Base-by-base conservation (phyloP, 1,284 basidiomycete genomes). In the Ganoderma sinense region DNA sequence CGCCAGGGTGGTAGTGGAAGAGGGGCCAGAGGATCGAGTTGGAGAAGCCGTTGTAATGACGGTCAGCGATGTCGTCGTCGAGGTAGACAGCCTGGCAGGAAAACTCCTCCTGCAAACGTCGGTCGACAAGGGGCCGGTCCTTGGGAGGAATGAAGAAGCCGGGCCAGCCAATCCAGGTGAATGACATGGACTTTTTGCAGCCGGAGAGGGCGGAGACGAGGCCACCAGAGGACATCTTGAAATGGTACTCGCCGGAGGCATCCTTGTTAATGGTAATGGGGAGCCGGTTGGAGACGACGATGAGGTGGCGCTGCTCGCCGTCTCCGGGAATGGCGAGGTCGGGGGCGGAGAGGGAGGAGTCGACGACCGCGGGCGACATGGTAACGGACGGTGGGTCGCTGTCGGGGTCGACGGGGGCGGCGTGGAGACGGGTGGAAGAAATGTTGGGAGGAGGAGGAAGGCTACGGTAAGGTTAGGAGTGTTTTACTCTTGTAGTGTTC, bases 1-100 rank as follows among this genome's bases (percentile, higher is more conserved):
- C 97, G 74, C 97, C 96, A 18, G 96, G 96, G 81, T 98, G 97
- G 82, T 99, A 99, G 82, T 99, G 97, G 88, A 99, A 99, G 61
- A 99, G 87, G 0, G 97, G 97, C 97, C 97, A 99, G 51, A 99
- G 90, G 82, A 99, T 99, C 63, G 96, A 98, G 86, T 99, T 99
- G 75, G 96, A 97, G 87, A 99, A 99, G 72, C 95, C 95, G 78
- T 99, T 99, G 87, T 99, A 99, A 82, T 99, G 97, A 67, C 93
- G 90, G 82, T 99, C 98, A 16, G 98, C 97, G 71, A 99, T 88
- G 75, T 99, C 97, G 79, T 99, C 97, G 69, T 96, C 93, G 76
- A 99, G 91, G 85, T 98, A 98, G 75, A 99, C 98, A 20, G 97
- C 97, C 80, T 97, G 94, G 82, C 98, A 99, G 59, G 95, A 94